Evolutionary conservation across 1,139 yeast genomes (phyloP).

Genomic region (Lodderomyces metapsilosis): DNA sequence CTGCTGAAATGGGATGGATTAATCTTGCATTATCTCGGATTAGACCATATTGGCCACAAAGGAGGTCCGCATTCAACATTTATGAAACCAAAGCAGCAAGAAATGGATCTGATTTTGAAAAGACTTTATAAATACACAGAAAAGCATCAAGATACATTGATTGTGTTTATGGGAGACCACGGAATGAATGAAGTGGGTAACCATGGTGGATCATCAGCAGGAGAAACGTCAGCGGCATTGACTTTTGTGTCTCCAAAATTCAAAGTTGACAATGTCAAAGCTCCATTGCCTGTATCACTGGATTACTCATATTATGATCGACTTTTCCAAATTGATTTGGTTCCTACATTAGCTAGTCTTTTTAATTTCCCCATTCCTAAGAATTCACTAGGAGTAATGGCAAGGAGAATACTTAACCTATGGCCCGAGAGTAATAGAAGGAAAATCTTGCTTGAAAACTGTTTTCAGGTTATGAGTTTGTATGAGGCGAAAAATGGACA

Average conservation of each 20-base stretch:
- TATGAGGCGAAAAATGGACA: slow-evolving; percentile 25
- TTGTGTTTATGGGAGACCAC: slow-evolving; percentile 88
- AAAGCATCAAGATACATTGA: slow-evolving; percentile 50
- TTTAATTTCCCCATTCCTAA: slow-evolving; percentile 82
- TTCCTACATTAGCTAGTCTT: slow-evolving; percentile 76
- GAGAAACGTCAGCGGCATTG: slow-evolving; percentile 88
- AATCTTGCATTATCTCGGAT: slow-evolving; percentile 85
- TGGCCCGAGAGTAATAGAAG: slow-evolving; percentile 43
- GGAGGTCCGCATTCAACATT: slow-evolving; percentile 83
- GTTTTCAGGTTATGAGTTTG: slow-evolving; percentile 52
- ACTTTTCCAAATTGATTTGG: slow-evolving; percentile 81
- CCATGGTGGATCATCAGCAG: slow-evolving; percentile 91
- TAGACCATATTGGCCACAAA: slow-evolving; percentile 97
- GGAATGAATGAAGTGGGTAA: slow-evolving; percentile 95
- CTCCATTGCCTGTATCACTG: slow-evolving; percentile 39
- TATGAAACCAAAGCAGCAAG: slow-evolving; percentile 79
- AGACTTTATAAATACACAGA: slow-evolving; percentile 47
- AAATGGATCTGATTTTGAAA: slow-evolving; percentile 73
- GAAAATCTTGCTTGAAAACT: slow-evolving; percentile 55
- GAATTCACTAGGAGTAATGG: slow-evolving; percentile 76
- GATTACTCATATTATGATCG: slow-evolving; percentile 52
- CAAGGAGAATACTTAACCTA: slow-evolving; percentile 53
- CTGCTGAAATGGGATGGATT: slow-evolving; percentile 71
- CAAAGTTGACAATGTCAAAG: slow-evolving; percentile 15
- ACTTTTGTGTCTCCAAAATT: slow-evolving; percentile 66